These are phyloP conservation scores for Lactuca saligna DNA, from an alignment of 129 eudicot genomes.

Conservation along the genomic window DNA sequence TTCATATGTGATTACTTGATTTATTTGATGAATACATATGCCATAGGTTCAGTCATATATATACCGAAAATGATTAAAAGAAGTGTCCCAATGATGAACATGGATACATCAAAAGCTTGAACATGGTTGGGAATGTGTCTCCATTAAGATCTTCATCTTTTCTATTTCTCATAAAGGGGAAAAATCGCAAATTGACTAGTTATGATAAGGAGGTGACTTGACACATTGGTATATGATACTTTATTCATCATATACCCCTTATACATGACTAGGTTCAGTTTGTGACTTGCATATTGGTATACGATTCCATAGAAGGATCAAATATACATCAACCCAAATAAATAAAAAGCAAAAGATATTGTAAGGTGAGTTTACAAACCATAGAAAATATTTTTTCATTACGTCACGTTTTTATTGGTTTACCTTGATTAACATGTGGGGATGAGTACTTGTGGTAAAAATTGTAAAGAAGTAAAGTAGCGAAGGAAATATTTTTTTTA, in stretches of 20 bases:
- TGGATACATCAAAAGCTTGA: conserved; percentile 15
- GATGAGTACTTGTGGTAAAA: too few species aligned
- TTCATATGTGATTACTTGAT: background rate
- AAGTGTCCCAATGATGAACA: background rate
- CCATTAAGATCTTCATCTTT: background rate
- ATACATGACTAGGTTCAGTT: conserved; percentile 10
- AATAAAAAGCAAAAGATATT: too few species aligned
- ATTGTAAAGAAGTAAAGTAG: too few species aligned
- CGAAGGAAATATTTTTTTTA: too few species aligned
- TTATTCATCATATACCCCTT: conserved; percentile 3
- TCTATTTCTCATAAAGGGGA: too few species aligned
- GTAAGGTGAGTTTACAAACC: too few species aligned
- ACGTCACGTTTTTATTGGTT: too few species aligned
- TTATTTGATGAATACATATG: conserved; percentile 6
- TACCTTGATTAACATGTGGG: too few species aligned
- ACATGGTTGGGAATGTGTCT: conserved; percentile 13
- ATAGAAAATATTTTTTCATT: too few species aligned
- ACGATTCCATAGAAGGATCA: background rate
- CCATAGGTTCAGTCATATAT: conserved; percentile 3
- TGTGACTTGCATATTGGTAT: background rate
- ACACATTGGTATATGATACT: background rate
- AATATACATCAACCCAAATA: too few species aligned
- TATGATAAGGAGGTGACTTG: background rate
- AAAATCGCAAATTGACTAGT: background rate
- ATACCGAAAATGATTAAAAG: background rate